Conservation (phyloP, 2,329 filamentous ascomycete genomes). For the Epicoccum nigrum region DNA sequence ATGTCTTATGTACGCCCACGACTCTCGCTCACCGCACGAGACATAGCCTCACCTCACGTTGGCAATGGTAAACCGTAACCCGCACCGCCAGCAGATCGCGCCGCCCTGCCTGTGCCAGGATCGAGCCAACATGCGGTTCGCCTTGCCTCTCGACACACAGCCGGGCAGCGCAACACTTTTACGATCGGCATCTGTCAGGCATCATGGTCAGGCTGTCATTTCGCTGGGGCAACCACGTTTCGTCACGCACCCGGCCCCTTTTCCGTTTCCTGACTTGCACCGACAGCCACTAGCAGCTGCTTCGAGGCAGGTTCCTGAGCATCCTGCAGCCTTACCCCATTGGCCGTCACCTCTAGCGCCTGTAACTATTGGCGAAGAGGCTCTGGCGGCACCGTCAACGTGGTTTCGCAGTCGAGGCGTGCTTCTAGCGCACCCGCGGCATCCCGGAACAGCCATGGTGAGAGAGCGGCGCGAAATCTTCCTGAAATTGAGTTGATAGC, state of each 20-base stretch:
- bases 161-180: background rate
- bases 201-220: conserved; percentile 27
- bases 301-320: conserved; percentile 40
- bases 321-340: conserved; percentile 41
- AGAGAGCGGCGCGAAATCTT: conserved; percentile 26
- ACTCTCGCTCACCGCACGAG: conserved; percentile 24
- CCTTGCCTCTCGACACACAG: conserved; percentile 7
- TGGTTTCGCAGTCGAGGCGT: conserved; percentile 36
- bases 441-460: conserved; percentile 35
- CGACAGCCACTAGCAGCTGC: conserved; percentile 28
- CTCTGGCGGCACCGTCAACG: conserved; percentile 31
- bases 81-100: conserved; percentile 9
- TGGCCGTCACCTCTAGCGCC: conserved; percentile 23
- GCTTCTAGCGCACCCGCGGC: conserved; percentile 41
- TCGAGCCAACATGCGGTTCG: conserved; percentile 3
- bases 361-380: conserved; percentile 24
- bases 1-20: conserved; percentile 30
- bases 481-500: conserved; percentile 26
- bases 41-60: conserved; percentile 18
- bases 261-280: conserved; percentile 23
- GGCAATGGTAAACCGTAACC: background rate
- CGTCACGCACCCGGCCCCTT: conserved; percentile 22
- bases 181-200: conserved; percentile 13
- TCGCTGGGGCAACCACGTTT: conserved; percentile 21
- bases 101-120: conserved; percentile 3